Conservation (phyloP, 2,329 filamentous ascomycete genomes). For the Ascocoryne sarcoides region DNA sequence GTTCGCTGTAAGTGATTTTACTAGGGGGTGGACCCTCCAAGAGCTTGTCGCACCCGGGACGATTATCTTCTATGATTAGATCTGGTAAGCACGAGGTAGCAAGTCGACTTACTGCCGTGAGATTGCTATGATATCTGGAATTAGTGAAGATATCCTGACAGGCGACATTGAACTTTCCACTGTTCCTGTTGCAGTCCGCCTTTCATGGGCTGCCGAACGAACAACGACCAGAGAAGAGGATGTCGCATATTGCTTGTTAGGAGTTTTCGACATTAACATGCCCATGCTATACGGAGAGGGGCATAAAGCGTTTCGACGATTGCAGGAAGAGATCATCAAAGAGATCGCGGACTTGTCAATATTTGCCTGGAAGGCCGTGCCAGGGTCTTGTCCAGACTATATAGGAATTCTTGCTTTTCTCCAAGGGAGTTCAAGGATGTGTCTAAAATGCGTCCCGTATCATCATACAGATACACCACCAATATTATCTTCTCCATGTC, state of each 20-base stretch:
- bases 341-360: constrained; percentile 28
- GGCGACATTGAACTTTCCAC: constrained; percentile 40
- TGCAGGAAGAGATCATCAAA: constrained; percentile 24
- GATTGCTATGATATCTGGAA: constrained; percentile 1
- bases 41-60: constrained; percentile 7
- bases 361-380: constrained; percentile 25
- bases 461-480: not conserved
- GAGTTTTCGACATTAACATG: constrained; percentile 29
- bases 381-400: not conserved
- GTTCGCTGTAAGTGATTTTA: constrained; percentile 8
- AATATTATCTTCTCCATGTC: not conserved
- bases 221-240: constrained; percentile 27
- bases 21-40: constrained; percentile 13
- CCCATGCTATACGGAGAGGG: constrained; percentile 17
- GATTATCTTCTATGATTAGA: constrained; percentile 5
- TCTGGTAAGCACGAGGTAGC: constrained; percentile 6
- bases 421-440: not conserved
- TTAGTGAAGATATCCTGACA: constrained; percentile 31
- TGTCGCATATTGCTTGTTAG: constrained; percentile 24
- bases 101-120: not conserved
- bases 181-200: constrained; percentile 37
- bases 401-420: constrained; percentile 2
- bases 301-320: constrained; percentile 22
- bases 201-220: constrained; percentile 25
- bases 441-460: not conserved